A percentile compares a stretch with the other conserved stretches of the same genome.
Evolutionary conservation across 1,284 basidiomycete genomes (phyloP).

Genomic region (Cutaneotrichosporon cutaneum): DNA sequence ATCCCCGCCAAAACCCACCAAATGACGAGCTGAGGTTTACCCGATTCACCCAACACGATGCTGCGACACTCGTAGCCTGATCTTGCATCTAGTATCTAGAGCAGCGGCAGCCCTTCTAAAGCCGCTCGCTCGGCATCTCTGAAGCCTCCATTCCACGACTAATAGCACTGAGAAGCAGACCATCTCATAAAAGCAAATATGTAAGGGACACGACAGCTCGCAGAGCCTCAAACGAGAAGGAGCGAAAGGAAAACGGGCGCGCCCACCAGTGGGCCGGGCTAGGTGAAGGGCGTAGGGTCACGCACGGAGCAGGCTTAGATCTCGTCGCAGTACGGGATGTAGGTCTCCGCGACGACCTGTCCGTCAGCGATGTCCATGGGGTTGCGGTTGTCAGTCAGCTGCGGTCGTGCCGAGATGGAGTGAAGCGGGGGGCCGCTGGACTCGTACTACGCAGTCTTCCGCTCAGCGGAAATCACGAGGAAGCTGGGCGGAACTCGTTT

Average conservation of each 20-base stretch:
- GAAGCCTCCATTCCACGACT: background rate
- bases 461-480: background rate
- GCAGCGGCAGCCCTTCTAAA: background rate
- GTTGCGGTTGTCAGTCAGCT: too few relatives aligned
- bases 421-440: background rate
- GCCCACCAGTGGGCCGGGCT: slow-evolving; percentile 1
- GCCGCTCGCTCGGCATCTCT: background rate
- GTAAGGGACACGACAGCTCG: background rate
- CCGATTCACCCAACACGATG: background rate
- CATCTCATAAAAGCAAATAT: slow-evolving; percentile 1
- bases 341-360: slow-evolving; percentile 45
- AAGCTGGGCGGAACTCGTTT: too few relatives aligned
- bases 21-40: too few relatives aligned
- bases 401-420: background rate
- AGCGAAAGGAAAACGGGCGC: slow-evolving; percentile 1
- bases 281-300: background rate
- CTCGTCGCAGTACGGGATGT: slow-evolving; percentile 40
- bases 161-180: background rate
- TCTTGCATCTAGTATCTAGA: too few relatives aligned
- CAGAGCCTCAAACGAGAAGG: slow-evolving; percentile 3
- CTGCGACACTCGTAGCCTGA: background rate
- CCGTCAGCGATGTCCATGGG: background rate
- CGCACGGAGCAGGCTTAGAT: background rate
- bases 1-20: background rate
- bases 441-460: background rate